phyloP scores from a whole-genome alignment of 352 stramenopile genomes.

The Pythium apleroticum region DNA sequence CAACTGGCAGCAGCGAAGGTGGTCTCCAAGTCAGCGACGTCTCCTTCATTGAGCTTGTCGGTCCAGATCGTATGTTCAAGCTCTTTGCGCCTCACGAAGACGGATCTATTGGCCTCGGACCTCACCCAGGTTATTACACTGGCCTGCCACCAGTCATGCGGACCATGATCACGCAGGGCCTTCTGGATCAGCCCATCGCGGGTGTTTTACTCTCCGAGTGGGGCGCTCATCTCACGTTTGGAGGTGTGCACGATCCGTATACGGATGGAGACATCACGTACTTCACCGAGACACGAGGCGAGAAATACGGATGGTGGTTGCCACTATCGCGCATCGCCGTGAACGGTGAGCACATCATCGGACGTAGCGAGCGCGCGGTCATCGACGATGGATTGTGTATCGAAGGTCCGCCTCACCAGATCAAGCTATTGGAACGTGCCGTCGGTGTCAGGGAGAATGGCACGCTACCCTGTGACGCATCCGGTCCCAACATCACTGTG shows the following conservation, averaged over 20 bases:
- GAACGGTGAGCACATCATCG: background rate
- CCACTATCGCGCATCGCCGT: background rate
- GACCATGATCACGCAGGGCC: background rate
- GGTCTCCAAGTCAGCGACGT: background rate
- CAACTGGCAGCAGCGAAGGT: background rate
- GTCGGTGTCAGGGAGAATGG: background rate
- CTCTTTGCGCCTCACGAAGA: background rate
- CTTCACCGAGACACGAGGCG: background rate
- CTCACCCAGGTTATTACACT: background rate
- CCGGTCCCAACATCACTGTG: conserved; percentile 9
- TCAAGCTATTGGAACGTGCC: background rate
- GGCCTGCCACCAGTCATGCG: background rate
- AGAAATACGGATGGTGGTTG: background rate
- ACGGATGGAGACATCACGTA: conserved; percentile 3
- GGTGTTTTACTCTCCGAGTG: background rate
- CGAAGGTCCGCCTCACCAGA: background rate
- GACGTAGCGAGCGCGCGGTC: background rate
- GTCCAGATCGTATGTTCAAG: background rate
- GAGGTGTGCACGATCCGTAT: background rate
- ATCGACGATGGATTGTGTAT: background rate
- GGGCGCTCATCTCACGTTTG: background rate
- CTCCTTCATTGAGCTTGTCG: background rate
- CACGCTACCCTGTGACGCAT: background rate
- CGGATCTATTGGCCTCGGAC: background rate
- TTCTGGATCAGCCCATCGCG: background rate